Percentiles rank a stretch among this genome's conserved stretches.
These are phyloP conservation scores for Panellus pusillus DNA, from an alignment of 768 basidiomycete species.

Conservation along the genomic window DNA sequence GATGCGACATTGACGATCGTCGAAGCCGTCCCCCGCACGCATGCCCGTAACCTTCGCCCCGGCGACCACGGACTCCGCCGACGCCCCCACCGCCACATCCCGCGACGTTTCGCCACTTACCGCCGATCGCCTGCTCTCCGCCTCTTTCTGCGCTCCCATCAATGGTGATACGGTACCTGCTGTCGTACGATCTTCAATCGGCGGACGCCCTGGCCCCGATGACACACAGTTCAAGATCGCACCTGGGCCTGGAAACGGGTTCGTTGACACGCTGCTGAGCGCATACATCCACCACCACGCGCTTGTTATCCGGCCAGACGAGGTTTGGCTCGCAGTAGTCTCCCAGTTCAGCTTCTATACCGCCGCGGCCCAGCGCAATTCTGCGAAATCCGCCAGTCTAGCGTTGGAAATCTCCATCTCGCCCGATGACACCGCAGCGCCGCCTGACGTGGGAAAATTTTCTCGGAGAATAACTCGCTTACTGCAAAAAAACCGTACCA, in stretches of 20 bases:
- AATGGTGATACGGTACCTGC: background rate
- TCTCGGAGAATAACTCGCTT: slow-evolving; percentile 6
- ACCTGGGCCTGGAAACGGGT: slow-evolving; percentile 5
- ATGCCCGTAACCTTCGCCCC: slow-evolving; percentile 15
- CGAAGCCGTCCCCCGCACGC: background rate
- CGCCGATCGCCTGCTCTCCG: slow-evolving; percentile 8
- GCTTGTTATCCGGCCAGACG: slow-evolving; percentile 14
- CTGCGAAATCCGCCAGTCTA: background rate
- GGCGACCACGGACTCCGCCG: slow-evolving; percentile 2
- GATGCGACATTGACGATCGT: background rate
- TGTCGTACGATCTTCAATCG: slow-evolving; percentile 11
- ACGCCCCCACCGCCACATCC: slow-evolving; percentile 10
- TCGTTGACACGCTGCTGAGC: slow-evolving; percentile 14
- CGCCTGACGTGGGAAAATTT: slow-evolving; percentile 4
- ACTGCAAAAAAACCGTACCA: slow-evolving; percentile 5
- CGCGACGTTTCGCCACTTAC: slow-evolving; percentile 11
- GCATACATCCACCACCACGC: slow-evolving; percentile 15
- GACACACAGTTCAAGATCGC: slow-evolving; percentile 12
- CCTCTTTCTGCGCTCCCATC: background rate
- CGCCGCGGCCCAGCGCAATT: slow-evolving; percentile 3
- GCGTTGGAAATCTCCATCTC: slow-evolving; percentile 6
- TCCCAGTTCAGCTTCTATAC: slow-evolving; percentile 15
- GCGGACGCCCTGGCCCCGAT: slow-evolving; percentile 10
- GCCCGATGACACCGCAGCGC: slow-evolving; percentile 2
- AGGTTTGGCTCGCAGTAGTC: slow-evolving; percentile 14